Conservation (phyloP, 495 filamentous ascomycete species). For the Aspergillus sclerotioniger region DNA sequence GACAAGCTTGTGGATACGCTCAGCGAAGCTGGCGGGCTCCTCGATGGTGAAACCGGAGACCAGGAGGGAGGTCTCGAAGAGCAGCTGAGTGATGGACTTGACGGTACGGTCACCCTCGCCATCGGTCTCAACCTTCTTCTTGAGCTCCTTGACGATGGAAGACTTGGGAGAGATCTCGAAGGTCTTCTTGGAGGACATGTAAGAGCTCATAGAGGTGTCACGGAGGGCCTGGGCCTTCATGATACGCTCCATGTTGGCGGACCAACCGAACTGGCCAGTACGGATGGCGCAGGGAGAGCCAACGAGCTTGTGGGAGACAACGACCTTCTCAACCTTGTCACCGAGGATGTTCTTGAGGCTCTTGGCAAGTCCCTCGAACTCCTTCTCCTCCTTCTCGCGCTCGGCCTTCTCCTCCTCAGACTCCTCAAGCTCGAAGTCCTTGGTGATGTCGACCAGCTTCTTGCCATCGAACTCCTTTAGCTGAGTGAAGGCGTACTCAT, state of each 20-base stretch:
- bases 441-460: constrained; percentile 99
- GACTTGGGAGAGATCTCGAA: constrained; percentile 99
- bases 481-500: constrained; percentile 99
- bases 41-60: constrained; percentile 99
- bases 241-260: constrained; percentile 99
- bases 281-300: constrained; percentile 97
- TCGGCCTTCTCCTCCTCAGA: constrained; percentile 98
- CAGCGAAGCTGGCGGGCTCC: constrained; percentile 93
- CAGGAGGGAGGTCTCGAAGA: constrained; percentile 97
- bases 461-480: constrained; percentile 99
- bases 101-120: constrained; percentile 97
- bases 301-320: constrained; percentile 96
- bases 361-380: constrained; percentile 91
- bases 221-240: constrained; percentile 99
- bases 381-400: constrained; percentile 97
- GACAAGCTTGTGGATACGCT: constrained; percentile 99
- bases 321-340: constrained; percentile 99
- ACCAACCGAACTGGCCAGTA: constrained; percentile 99
- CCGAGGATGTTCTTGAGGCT: constrained; percentile 97
- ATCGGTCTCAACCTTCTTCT: constrained; percentile 96
- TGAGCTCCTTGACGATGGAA: constrained; percentile 95
- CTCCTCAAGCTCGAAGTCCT: constrained; percentile 99
- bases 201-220: constrained; percentile 98
- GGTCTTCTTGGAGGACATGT: constrained; percentile 99
- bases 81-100: constrained; percentile 95